phyloP scores from a whole-genome alignment of 176 grass and related monocot genomes.

The Juncus effusus region DNA sequence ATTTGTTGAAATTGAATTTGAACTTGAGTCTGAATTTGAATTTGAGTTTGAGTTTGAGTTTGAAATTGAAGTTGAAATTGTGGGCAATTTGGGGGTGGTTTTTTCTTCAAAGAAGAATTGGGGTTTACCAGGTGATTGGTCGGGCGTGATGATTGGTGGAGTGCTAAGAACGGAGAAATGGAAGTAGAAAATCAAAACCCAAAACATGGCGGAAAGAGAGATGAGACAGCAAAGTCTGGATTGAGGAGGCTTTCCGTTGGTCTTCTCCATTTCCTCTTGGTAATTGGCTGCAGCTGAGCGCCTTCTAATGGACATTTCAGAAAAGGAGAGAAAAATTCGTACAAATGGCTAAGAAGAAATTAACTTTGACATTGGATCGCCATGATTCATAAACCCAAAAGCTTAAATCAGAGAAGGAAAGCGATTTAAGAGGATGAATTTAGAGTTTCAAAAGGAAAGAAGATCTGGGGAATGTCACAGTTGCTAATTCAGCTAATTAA shows the following conservation, averaged over 20 bases:
- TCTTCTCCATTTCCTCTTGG: constrained; percentile 67
- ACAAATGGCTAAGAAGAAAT: constrained; percentile 14
- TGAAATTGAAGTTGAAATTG: neutral
- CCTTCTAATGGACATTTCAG: constrained; percentile 51
- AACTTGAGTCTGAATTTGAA: neutral
- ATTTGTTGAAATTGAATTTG: constrained; percentile 4
- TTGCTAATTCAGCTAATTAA: constrained; percentile 5
- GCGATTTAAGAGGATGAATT: neutral
- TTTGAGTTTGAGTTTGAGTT: constrained; percentile 4
- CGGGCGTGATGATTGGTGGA: constrained; percentile 26
- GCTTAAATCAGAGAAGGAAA: neutral
- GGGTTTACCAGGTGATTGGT: constrained; percentile 20
- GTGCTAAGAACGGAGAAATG: constrained; percentile 61
- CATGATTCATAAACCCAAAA: constrained; percentile 23
- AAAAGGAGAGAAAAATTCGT: neutral
- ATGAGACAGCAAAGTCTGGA: constrained; percentile 81
- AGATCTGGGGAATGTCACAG: neutral
- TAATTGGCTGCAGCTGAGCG: constrained; percentile 38
- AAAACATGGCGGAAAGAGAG: constrained; percentile 72
- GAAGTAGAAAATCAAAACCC: constrained; percentile 93
- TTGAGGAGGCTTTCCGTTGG: constrained; percentile 45
- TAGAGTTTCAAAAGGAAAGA: constrained; percentile 7
- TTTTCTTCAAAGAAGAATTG: constrained; percentile 13
- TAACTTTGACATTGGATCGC: constrained; percentile 12
- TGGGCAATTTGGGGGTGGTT: too few relatives aligned